Evolutionary conservation across 805 yeast species (phyloP).

Genomic region (Candida vaughaniae): DNA sequence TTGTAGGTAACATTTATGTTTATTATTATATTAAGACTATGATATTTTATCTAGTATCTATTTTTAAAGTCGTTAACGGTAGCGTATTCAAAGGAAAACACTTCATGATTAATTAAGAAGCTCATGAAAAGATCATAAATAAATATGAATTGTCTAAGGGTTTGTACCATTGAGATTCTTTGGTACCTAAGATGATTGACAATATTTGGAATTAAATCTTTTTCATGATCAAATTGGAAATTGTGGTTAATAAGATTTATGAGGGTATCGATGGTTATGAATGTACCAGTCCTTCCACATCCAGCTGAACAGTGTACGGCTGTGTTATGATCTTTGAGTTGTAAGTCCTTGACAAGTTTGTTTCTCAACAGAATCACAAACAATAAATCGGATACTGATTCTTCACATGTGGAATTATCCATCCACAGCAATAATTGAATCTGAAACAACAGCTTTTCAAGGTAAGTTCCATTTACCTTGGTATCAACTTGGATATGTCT

Average conservation of each 20-base stretch:
- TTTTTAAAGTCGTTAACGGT: constrained; percentile 6
- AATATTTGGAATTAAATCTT: constrained; percentile 46
- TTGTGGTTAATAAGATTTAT: constrained; percentile 13
- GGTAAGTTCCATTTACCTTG: constrained; percentile 7
- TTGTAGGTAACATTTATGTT: neutral
- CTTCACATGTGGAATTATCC: constrained; percentile 67
- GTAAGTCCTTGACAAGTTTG: constrained; percentile 11
- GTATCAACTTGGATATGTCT: constrained; percentile 32
- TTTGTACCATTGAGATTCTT: constrained; percentile 60
- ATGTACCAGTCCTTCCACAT: constrained; percentile 92
- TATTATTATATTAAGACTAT: no score
- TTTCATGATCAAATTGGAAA: constrained; percentile 11
- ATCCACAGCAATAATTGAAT: constrained; percentile 81
- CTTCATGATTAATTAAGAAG: constrained; percentile 12
- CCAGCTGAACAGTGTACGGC: constrained; percentile 95
- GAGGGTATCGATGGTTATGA: constrained; percentile 38
- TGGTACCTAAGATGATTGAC: constrained; percentile 51
- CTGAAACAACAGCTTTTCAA: constrained; percentile 52
- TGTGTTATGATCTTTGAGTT: constrained; percentile 43
- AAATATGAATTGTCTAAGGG: constrained; percentile 51
- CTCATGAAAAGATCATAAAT: constrained; percentile 43
- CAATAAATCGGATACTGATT: constrained; percentile 57
- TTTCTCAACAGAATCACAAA: constrained; percentile 37
- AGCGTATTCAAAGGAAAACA: neutral
- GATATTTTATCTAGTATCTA: neutral